These are phyloP conservation scores for Diddensiella caesifluorescens DNA, from an alignment of 805 yeast genomes.

Conservation along the genomic window DNA sequence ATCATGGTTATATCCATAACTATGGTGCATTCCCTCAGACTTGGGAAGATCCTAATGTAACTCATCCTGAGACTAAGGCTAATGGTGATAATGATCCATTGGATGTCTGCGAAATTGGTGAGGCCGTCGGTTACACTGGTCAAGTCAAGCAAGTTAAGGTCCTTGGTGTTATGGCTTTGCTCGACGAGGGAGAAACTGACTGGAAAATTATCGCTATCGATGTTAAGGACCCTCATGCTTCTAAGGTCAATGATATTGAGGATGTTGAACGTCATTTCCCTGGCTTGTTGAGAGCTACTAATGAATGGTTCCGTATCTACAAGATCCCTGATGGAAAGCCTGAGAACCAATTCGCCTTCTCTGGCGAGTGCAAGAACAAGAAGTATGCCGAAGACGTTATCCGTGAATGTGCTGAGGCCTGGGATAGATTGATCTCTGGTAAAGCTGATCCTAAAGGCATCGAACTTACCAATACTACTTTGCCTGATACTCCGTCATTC, in stretches of 20 bases:
- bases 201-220: constrained; percentile 94
- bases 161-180: constrained; percentile 88
- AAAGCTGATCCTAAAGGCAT: constrained; percentile 60
- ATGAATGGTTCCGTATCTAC: constrained; percentile 98
- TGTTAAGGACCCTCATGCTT: constrained; percentile 81
- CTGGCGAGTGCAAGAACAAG: constrained; percentile 85
- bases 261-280: constrained; percentile 89
- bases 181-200: constrained; percentile 97
- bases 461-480: constrained; percentile 70
- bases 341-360: constrained; percentile 92
- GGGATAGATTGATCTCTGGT: constrained; percentile 72
- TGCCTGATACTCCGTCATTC: constrained; percentile 47
- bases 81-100: constrained; percentile 94
- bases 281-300: constrained; percentile 86
- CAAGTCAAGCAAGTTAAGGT: constrained; percentile 87
- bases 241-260: constrained; percentile 80
- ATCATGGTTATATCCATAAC: constrained; percentile 97
- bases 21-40: constrained; percentile 99
- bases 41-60: constrained; percentile 87
- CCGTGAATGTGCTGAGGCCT: constrained; percentile 76
- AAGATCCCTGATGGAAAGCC: constrained; percentile 98
- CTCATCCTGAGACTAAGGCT: constrained; percentile 45
- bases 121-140: constrained; percentile 54
- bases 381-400: constrained; percentile 81
- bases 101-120: constrained; percentile 90